Evolutionary conservation across 306 rosid species (phyloP).

Genomic region (Fragaria iinumae): DNA sequence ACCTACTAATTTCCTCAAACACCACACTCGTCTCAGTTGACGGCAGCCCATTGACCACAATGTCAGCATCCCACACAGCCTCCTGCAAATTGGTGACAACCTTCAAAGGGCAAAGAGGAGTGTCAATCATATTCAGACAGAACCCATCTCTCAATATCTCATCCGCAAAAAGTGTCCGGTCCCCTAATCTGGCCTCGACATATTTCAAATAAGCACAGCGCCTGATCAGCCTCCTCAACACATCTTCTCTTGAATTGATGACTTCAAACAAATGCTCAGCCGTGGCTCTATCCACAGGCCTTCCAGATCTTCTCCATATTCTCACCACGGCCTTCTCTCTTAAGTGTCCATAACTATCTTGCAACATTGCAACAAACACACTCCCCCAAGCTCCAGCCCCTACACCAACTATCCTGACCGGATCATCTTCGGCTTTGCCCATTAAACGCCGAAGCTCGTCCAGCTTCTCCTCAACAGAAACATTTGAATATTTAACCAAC

Average conservation of each 20-base stretch:
- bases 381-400: conserved; percentile 99
- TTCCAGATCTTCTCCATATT: conserved; percentile 88
- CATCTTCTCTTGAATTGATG: conserved; percentile 91
- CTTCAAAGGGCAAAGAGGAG: conserved; percentile 89
- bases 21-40: conserved; percentile 79
- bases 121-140: conserved; percentile 89
- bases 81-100: conserved; percentile 95
- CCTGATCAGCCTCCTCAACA: conserved; percentile 82
- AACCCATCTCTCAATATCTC: conserved; percentile 96
- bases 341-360: conserved; percentile 71
- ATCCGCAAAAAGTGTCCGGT: conserved; percentile 72
- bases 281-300: conserved; percentile 72
- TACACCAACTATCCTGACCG: conserved; percentile 79
- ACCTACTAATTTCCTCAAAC: conserved; percentile 71
- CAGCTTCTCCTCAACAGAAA: conserved; percentile 64
- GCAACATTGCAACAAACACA: conserved; percentile 85
- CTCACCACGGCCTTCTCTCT: conserved; percentile 70
- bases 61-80: conserved; percentile 99
- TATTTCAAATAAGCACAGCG: conserved; percentile 91
- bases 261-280: conserved; percentile 88
- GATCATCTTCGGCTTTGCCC: conserved; percentile 85
- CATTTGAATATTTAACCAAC: conserved; percentile 44
- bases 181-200: conserved; percentile 89
- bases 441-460: conserved; percentile 66
- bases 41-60: conserved; percentile 85